Base-by-base conservation (phyloP, 768 basidiomycete genomes). In the Tulasnella calospora region DNA sequence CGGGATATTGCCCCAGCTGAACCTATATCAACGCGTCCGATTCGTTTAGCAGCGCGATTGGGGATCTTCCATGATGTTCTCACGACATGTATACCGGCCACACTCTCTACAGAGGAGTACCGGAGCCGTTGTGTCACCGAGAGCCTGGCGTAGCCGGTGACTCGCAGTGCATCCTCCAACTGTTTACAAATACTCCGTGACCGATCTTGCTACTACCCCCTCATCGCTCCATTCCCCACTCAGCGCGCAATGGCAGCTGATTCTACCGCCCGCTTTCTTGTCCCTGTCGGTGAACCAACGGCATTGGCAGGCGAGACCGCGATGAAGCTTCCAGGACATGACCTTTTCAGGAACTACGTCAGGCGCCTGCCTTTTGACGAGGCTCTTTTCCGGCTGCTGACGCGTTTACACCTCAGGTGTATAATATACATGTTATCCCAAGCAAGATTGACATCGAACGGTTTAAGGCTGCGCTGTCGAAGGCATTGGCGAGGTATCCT, bases 341-440 rank as follows among this genome's bases (percentile, higher is more conserved):
- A 67, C 33, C 61, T 67, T 15, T 67, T 67, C 33, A 33, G 30
- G 27, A 67, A 67, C 61, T 67, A 67, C 33, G 61, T 67, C 33
- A 67, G 61, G 27, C 17, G 13, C 17, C 27, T 13, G 4, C 33
- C 61, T 35, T 17, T 67, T 13, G 3, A 15, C 12, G 8, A 67
- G 61, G 61, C 61, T 27, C 27, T 5, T 30, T 35, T 5, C 15
- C 61, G 61, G 30, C 13, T 12, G 6, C 61, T 67, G 61, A 67
- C 33, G n/a, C 41, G 23, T 46, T 0, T 35, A 35, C 35, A 41
- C 33, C 5, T 21, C 27, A 74, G 73, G 73, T 74, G 13, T 33
- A 44, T 15, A 74, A 47, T 27, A 27, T 74, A 5, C 73, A 74
- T 55, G 51, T 74, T 33, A 74, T 74, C 38, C 73, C 73, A 36